Evolutionary conservation across 345 rosid genomes (phyloP).

Genomic region (Camelina sativa): DNA sequence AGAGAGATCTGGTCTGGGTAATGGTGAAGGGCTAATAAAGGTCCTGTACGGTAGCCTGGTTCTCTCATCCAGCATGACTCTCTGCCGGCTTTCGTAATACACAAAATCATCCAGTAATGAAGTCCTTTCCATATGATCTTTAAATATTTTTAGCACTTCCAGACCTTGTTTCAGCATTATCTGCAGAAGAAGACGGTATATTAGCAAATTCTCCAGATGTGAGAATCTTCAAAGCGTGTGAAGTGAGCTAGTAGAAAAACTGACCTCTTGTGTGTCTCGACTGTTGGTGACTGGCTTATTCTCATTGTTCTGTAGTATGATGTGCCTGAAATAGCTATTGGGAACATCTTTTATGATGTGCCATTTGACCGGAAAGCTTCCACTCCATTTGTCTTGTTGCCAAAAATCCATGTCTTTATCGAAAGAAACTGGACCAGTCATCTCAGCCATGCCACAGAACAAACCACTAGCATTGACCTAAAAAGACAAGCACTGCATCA

Average conservation of each 20-base stretch:
- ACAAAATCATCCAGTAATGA: slow-evolving; percentile 82
- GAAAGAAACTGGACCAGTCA: slow-evolving; percentile 87
- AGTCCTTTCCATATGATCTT: slow-evolving; percentile 59
- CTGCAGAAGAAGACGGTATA: slow-evolving; percentile 49
- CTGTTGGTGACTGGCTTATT: slow-evolving; percentile 96
- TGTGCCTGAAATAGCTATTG: slow-evolving; percentile 77
- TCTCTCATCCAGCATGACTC: slow-evolving; percentile 81
- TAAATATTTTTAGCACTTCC: slow-evolving; percentile 81
- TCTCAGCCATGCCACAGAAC: slow-evolving; percentile 97
- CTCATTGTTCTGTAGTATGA: slow-evolving; percentile 88
- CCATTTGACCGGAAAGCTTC: slow-evolving; percentile 96
- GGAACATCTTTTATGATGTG: slow-evolving; percentile 87
- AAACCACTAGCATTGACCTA: slow-evolving; percentile 99
- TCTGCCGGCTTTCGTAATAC: slow-evolving; percentile 86
- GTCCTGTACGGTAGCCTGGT: slow-evolving; percentile 52
- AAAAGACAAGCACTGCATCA: slow-evolving; percentile 24
- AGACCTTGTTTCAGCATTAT: slow-evolving; percentile 74
- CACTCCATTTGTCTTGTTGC: slow-evolving; percentile 99
- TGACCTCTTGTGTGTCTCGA: slow-evolving; percentile 99
- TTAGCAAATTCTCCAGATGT: not conserved
- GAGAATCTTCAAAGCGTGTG: not conserved
- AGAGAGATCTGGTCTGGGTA: slow-evolving; percentile 53
- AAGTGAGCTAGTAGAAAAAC: not conserved
- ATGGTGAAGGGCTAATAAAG: slow-evolving; percentile 49
- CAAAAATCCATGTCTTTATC: slow-evolving; percentile 90